Base-by-base conservation (phyloP, 2,329 filamentous ascomycete genomes). In the Rutstroemia sydowiana region DNA sequence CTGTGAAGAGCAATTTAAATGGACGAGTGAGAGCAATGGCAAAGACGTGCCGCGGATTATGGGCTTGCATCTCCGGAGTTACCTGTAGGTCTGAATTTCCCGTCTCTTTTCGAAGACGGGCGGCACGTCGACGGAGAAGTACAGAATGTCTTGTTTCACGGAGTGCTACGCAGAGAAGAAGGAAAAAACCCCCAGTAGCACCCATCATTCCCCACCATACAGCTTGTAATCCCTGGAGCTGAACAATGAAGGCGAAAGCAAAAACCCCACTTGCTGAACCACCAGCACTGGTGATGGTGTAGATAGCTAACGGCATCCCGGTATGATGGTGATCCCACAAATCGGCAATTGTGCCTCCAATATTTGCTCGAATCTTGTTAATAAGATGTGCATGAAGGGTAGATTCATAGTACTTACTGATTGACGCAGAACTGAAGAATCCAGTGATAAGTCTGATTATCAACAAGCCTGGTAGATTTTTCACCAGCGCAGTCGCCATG, bases 401-500 rank as follows among this genome's bases (percentile, higher is more conserved):
- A 43, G 2, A 4, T 20, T 14, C 16, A 7, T 18, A 7, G 3
- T 36, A 16, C 47, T 32, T 23, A 49, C 47, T 49, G 26, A 49
- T 49, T 30, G 48, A 45, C 45, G 48, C 41, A 45, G 40, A 2
- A 71, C 71, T 44, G 77, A 71, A 5, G 75, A 73, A 65, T 0
- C 74, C 75, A 0, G 73, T 69, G 2, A 78, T 60, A 53, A 78
- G 75, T 0, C 75, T 69, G 45, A 76, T 73, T 2, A 66, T 68
- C 34, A 75, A 66, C 9, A 75, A 63, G 5, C 70, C 70, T 0
- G 66, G 66, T 8, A 75, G 66, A 45, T 71, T 73, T 1, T 77
- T 76, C 0, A 81, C 74, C 10, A 85, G 70, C 0, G 81, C 85
- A 51, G 81, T 84, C 0, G 78, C 83, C 52, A 87, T 72, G 16